phyloP scores from a whole-genome alignment of 306 rosid genomes.

The Castanospermum australe region DNA sequence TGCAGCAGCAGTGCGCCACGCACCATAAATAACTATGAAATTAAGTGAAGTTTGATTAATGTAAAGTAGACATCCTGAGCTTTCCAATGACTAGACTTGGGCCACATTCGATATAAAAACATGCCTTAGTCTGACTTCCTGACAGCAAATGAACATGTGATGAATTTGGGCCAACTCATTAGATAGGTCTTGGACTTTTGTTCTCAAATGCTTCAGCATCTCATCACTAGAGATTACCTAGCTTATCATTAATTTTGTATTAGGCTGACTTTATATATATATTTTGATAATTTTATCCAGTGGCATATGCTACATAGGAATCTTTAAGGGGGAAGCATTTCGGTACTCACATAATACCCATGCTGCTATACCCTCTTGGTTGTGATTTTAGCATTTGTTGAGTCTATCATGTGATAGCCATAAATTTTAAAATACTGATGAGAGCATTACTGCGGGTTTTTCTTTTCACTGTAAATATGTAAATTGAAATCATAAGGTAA shows the following conservation, averaged over 20 bases:
- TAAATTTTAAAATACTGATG: background rate
- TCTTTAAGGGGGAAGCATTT: background rate
- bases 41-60: no score
- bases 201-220: no score
- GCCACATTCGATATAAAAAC: no score
- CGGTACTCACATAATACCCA: background rate
- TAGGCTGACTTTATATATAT: background rate
- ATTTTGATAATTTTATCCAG: background rate
- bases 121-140: no score
- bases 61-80: no score
- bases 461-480: background rate
- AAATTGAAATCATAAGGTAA: background rate
- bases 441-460: background rate
- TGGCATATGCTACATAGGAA: background rate
- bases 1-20: no score
- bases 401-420: background rate
- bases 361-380: background rate
- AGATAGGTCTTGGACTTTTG: no score
- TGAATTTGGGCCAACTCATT: no score
- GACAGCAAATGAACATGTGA: no score
- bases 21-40: no score
- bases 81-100: no score
- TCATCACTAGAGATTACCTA: background rate
- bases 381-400: background rate
- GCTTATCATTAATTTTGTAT: background rate